Percentiles rank a stretch among this genome's conserved stretches.
These are phyloP conservation scores for Paracamarosporium sp. DNA, from an alignment of 2,329 filamentous ascomycete genomes.

Conservation along the genomic window DNA sequence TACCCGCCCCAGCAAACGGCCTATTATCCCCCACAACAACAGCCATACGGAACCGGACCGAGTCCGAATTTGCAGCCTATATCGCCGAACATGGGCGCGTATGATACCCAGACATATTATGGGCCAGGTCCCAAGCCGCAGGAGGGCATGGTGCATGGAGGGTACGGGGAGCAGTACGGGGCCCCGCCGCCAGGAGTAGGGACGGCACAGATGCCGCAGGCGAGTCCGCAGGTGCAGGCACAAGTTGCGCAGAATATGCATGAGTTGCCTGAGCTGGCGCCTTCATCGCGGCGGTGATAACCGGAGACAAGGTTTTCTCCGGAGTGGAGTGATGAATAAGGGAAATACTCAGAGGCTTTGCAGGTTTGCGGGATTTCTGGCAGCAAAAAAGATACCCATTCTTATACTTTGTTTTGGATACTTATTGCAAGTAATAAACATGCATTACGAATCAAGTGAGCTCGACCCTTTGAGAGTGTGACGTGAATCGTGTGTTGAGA, in stretches of 20 bases:
- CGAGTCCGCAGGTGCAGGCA: not conserved
- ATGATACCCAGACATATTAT: not conserved
- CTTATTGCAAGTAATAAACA: not conserved
- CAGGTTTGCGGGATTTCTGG: not conserved
- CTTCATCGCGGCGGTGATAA: not conserved
- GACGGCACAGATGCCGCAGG: not conserved
- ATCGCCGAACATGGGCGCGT: not conserved
- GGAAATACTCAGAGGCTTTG: not conserved
- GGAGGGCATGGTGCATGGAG: not conserved
- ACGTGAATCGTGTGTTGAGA: no score
- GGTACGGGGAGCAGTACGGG: not conserved
- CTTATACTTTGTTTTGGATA: not conserved
- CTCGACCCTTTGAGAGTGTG: no score
- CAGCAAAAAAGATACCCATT: not conserved
- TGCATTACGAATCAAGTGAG: no score
- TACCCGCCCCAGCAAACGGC: not conserved
- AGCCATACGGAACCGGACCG: not conserved
- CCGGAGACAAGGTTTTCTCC: no score
- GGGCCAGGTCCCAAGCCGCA: not conserved
- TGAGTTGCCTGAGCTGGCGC: constrained; percentile 2
- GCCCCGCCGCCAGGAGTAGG: not conserved
- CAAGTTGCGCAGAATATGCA: not conserved
- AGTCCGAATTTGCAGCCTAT: not conserved
- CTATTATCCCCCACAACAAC: not conserved
- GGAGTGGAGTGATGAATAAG: no score